phyloP scores from a whole-genome alignment of 23 red algal species.

The Gracilaria domingensis region DNA sequence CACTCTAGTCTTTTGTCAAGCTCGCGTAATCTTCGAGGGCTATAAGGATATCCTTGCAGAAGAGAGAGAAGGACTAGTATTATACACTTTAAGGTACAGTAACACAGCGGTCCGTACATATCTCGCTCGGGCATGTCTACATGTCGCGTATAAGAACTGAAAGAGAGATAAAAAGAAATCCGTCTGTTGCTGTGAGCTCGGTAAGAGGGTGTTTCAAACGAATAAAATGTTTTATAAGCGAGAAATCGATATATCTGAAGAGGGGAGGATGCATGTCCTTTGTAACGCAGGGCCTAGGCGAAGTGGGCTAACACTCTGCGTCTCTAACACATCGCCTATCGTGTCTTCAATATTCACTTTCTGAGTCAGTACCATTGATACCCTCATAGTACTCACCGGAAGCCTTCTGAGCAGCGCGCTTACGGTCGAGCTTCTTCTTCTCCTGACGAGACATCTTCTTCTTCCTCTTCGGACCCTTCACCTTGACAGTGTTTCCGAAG shows the following conservation, averaged over 20 bases:
- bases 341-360: conserved; percentile 50
- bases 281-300: not conserved
- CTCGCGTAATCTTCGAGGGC: too few relatives aligned
- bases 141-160: too few relatives aligned
- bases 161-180: too few relatives aligned
- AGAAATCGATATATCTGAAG: not conserved
- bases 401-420: conserved; percentile 84
- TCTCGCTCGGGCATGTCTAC: too few relatives aligned
- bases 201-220: not conserved
- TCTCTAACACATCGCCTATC: not conserved
- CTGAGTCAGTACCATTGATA: conserved; percentile 80
- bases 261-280: not conserved
- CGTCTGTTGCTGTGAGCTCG: too few relatives aligned
- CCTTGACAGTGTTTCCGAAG: conserved; percentile 86
- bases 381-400: conserved; percentile 77
- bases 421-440: conserved; percentile 81
- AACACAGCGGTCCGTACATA: too few relatives aligned
- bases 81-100: too few relatives aligned
- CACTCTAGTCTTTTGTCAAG: too few relatives aligned
- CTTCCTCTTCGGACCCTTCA: conserved; percentile 64
- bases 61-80: too few relatives aligned
- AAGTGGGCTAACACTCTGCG: too few relatives aligned
- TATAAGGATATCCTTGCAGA: too few relatives aligned
- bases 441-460: conserved; percentile 80
- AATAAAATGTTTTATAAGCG: conserved; percentile 11